phyloP scores from a whole-genome alignment of 192 early-diverging fungal genomes.

The Ambispora gerdemannii region DNA sequence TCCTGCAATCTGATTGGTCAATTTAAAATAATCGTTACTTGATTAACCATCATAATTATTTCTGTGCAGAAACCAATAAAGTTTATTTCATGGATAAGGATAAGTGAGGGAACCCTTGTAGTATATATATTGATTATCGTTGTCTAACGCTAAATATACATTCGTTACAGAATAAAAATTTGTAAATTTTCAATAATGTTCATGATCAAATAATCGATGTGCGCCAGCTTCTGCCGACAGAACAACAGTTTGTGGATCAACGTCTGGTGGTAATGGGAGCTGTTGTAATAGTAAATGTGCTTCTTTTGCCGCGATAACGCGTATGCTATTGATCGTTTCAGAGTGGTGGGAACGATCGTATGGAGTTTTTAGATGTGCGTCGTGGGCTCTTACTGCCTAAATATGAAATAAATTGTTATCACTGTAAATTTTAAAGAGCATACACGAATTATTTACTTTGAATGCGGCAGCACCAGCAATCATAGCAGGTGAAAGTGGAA shows the following conservation, averaged over 20 bases:
- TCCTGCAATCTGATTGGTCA: no score
- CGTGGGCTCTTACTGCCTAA: conserved; percentile 12
- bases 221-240: conserved; percentile 29
- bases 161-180: no score
- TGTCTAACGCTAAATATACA: no score
- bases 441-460: not conserved
- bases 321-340: not conserved
- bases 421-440: not conserved
- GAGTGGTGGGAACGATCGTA: not conserved
- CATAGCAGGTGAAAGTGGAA: conserved; percentile 22
- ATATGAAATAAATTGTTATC: not conserved
- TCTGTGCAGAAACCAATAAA: no score
- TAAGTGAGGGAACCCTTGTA: no score
- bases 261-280: conserved; percentile 2
- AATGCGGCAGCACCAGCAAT: conserved; percentile 28
- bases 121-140: no score
- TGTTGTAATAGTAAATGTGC: conserved; percentile 1
- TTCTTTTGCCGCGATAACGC: conserved; percentile 9
- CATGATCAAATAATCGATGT: conserved; percentile 25
- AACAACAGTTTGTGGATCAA: conserved; percentile 16
- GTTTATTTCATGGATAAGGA: no score
- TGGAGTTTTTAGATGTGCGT: not conserved
- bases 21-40: no score
- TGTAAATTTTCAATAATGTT: no score
- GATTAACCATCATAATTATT: no score